Base-by-base conservation (phyloP, 345 rosid species). In the Gossypium anomalum region DNA sequence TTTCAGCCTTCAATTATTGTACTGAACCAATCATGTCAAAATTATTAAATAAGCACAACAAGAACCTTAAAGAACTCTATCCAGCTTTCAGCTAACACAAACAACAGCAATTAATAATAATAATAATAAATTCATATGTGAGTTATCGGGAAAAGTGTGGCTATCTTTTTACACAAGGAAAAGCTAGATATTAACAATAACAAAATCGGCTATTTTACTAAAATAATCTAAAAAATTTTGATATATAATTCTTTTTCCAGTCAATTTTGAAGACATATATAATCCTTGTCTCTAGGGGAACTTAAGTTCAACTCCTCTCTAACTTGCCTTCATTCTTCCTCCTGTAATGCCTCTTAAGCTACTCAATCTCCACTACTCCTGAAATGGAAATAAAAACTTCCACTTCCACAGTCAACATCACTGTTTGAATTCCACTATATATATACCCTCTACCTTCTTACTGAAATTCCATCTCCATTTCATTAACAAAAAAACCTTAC, bases 281-380 rank as follows among this genome's bases (percentile, higher is more conserved):
- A 20, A 19, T 34, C 60, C 34, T 4, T 3, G 51, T 15, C 7
- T 7, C 41, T 34, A 2, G 49, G 13, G 53, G 48, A 72, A 55
- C 52, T 45, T 22, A 56, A 44, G 20, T 25, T 51, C 43, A 5
- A 22, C 55, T 48, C 69, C 47, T 73, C 1, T 68, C 38, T 72
- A 27, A 74, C 87, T 86, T 89, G 88, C 85, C 87, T 89, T 89
- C 78, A 29, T 63, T 73, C 77, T 60, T 73, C 84, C 81, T 80
- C 79, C 44, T 87, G 66, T 25, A 57, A 77, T 83, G 82, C 88
- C 81, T 67, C 89, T 77, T 76, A 87, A 86, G 90, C 85, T 86
- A 89, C 90, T 87, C 89, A 83, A 83, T 73, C 81, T 74, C 60
- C 44, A 38, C 3, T 29, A 38, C 2, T 29, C 72, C n/a, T 20